Base-by-base conservation (phyloP, 371 early-diverging fungal genomes). In the Zychaea mexicana region DNA sequence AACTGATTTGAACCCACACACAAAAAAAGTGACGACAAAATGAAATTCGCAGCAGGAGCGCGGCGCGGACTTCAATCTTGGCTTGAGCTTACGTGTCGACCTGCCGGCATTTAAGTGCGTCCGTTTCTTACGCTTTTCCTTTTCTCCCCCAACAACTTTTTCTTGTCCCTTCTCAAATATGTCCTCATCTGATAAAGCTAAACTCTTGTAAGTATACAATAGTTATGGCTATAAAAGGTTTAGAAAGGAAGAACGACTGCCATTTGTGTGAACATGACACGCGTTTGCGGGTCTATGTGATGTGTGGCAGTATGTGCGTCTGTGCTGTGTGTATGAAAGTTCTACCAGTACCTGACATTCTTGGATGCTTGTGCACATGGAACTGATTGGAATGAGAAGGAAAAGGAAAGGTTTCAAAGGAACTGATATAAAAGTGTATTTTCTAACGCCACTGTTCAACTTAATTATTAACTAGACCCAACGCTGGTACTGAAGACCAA, bases 401-500 rank as follows among this genome's bases (percentile, higher is more conserved):
- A 33, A 33, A 33, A 33, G 33, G 12, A 33, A 8, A 33, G 12
- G 12, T 33, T 33, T 12, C 42, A 12, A 42, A 42, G n/a, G n/a
- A 39, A 39, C n/a, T n/a, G n/a, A n/a, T n/a, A n/a, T n/a, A n/a
- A n/a, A n/a, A n/a, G n/a, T n/a, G n/a, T n/a, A n/a, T n/a, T n/a
- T n/a, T n/a, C n/a, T n/a, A n/a, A n/a, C n/a, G n/a, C n/a, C n/a
- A n/a, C n/a, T n/a, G n/a, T n/a, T 22, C n/a, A n/a, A 33, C 38
- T 6, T 10, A n/a, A 33, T 38, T 38, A 9, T 27, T 38, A 21
- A 13, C 2, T 66, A 82, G 82, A 28, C 77, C 82, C 12, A 83
- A 81, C 62, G 71, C 84, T 62, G 83, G 81, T 62, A 62, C 68
- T 53, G 76, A 83, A 21, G 68, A 66, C 47, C 46, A 61, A 19